Percentiles rank a stretch among this genome's conserved stretches.
These are phyloP conservation scores for Aspergillus sclerotiicarbonarius DNA, from an alignment of 495 filamentous ascomycete genomes.

Conservation along the genomic window DNA sequence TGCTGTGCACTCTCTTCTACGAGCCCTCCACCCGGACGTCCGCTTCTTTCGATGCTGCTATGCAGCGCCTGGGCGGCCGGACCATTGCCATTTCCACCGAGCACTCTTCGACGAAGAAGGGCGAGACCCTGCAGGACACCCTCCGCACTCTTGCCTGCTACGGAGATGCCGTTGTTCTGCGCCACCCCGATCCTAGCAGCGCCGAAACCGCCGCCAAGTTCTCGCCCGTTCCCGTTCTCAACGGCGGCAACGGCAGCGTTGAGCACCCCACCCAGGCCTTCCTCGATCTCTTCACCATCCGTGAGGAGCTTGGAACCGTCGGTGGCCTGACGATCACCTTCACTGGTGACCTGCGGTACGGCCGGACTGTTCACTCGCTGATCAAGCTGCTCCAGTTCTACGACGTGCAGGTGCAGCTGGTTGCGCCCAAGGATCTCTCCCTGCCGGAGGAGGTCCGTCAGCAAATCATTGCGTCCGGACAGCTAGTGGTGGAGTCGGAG, in stretches of 20 bases:
- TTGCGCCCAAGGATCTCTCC: constrained; percentile 74
- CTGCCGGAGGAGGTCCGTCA: constrained; percentile 73
- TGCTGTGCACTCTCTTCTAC: constrained; percentile 92
- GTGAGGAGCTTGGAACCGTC: constrained; percentile 93
- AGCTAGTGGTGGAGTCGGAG: constrained; percentile 70
- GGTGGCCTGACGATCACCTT: constrained; percentile 95
- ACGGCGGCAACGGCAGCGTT: constrained; percentile 89
- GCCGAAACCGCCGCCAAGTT: constrained; percentile 79
- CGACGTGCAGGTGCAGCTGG: constrained; percentile 88
- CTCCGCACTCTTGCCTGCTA: constrained; percentile 92
- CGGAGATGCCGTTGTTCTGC: constrained; percentile 88
- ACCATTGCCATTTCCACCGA: constrained; percentile 74
- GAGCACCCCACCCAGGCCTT: constrained; percentile 98
- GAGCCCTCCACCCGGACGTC: constrained; percentile 96
- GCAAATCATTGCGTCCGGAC: constrained; percentile 65
- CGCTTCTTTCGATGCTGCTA: constrained; percentile 93
- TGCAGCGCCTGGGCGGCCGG: constrained; percentile 91
- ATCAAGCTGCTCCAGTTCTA: constrained; percentile 92
- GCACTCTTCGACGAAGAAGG: constrained; percentile 85
- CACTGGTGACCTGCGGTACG: constrained; percentile 86
- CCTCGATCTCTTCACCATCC: constrained; percentile 97
- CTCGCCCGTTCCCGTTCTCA: constrained; percentile 88
- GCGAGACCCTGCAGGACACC: constrained; percentile 89
- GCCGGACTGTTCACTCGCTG: constrained; percentile 90
- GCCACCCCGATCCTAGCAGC: constrained; percentile 79